Evolutionary conservation across 805 yeast genomes (phyloP).

Genomic region (Ogataea naganishii): DNA sequence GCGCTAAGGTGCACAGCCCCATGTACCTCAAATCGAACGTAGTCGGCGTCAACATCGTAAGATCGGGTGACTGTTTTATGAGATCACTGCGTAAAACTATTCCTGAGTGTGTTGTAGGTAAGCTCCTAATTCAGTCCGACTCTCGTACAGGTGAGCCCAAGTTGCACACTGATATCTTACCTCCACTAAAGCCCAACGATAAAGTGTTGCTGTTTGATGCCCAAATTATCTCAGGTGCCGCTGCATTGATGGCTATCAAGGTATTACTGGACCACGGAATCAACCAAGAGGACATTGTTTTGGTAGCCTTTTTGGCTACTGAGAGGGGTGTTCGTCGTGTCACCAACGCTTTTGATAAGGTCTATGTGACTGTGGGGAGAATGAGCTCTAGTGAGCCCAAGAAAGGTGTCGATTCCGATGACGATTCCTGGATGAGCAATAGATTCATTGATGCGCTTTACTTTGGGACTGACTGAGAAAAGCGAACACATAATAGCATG

Average conservation of each 20-base stretch:
- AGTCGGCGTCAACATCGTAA: constrained; percentile 68
- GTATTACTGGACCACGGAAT: constrained; percentile 79
- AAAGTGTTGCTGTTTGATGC: constrained; percentile 73
- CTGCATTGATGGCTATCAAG: constrained; percentile 89
- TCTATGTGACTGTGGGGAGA: constrained; percentile 62
- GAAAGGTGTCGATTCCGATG: constrained; percentile 24
- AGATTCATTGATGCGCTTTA: constrained; percentile 71
- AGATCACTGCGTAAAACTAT: constrained; percentile 65
- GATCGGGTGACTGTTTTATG: constrained; percentile 93
- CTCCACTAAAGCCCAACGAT: constrained; percentile 26
- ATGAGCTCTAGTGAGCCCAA: constrained; percentile 32
- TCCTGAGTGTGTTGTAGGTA: constrained; percentile 76
- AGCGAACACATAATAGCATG: no score
- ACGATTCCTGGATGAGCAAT: constrained; percentile 51
- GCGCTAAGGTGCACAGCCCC: constrained; percentile 17
- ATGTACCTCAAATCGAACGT: constrained; percentile 34
- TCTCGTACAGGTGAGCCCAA: constrained; percentile 90
- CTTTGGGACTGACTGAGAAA: constrained; percentile 49
- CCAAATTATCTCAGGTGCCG: constrained; percentile 87
- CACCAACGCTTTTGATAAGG: constrained; percentile 61
- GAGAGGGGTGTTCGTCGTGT: constrained; percentile 72
- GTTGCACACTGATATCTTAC: constrained; percentile 73
- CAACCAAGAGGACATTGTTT: constrained; percentile 46
- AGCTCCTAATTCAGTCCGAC: constrained; percentile 81
- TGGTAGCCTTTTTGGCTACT: constrained; percentile 68